Conservation (phyloP, 352 stramenopile genomes). For the Phytophthora rubi region DNA sequence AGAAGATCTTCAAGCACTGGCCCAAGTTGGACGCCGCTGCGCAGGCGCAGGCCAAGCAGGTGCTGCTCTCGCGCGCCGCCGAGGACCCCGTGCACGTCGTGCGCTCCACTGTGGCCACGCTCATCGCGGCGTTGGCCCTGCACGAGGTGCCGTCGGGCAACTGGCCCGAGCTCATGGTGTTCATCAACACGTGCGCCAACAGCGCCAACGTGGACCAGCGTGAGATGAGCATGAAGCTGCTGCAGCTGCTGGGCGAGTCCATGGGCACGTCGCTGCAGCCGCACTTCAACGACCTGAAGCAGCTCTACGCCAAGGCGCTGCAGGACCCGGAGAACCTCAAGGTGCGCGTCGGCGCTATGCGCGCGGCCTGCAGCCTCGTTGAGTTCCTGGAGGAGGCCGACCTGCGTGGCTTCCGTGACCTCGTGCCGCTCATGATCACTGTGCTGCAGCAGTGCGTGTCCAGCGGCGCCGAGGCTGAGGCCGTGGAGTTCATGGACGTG, state of each 20-base stretch:
- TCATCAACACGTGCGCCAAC: conserved; percentile 90
- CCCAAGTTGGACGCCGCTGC: conserved; percentile 85
- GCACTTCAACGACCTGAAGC: conserved; percentile 85
- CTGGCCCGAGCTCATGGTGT: conserved; percentile 95
- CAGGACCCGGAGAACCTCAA: conserved; percentile 85
- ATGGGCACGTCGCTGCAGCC: conserved; percentile 89
- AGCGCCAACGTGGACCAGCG: conserved; percentile 85
- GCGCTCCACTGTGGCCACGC: conserved; percentile 80
- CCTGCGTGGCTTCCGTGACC: conserved; percentile 69
- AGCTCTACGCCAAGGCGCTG: conserved; percentile 69
- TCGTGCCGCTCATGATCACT: conserved; percentile 87
- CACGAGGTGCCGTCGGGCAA: conserved; percentile 75
- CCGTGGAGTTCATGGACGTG: conserved; percentile 88
- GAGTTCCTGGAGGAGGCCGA: conserved; percentile 86
- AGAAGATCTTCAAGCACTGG: conserved; percentile 95
- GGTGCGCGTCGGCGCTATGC: conserved; percentile 84
- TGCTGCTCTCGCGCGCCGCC: conserved; percentile 84
- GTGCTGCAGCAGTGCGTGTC: conserved; percentile 87
- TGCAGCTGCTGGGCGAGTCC: conserved; percentile 93
- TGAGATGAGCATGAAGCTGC: conserved; percentile 94
- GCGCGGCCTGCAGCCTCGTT: conserved; percentile 76
- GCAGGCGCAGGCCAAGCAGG: conserved; percentile 87
- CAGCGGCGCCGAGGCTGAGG: conserved; percentile 75
- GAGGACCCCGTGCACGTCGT: conserved; percentile 91
- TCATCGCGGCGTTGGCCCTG: conserved; percentile 85